Conservation (phyloP, 1,284 basidiomycete genomes). For the Golubevia sp. region DNA sequence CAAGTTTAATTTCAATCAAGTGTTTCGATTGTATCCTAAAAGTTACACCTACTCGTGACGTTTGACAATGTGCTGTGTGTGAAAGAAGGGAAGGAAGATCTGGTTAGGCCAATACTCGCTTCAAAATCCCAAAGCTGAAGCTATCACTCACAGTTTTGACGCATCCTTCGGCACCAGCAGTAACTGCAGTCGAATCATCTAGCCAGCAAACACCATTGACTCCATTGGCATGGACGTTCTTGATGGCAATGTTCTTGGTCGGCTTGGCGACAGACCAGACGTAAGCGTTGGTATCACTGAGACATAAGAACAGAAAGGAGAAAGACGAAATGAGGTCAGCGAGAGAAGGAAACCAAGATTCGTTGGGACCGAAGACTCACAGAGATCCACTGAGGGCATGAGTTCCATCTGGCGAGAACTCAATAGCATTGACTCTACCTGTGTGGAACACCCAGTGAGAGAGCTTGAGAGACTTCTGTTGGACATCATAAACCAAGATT, state of each 20-base stretch:
- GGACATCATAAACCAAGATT: constrained; percentile 76
- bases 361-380: not conserved
- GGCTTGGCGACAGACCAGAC: constrained; percentile 82
- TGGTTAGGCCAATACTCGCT: too few relatives aligned
- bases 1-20: too few relatives aligned
- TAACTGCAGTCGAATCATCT: constrained; percentile 69
- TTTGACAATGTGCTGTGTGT: too few relatives aligned
- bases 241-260: constrained; percentile 78
- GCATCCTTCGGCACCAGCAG: constrained; percentile 82
- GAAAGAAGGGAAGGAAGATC: too few relatives aligned
- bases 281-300: constrained; percentile 85
- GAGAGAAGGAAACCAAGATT: not conserved
- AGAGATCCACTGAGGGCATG: constrained; percentile 84
- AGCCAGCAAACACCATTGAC: constrained; percentile 81
- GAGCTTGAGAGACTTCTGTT: constrained; percentile 22
- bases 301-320: not conserved
- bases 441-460: constrained; percentile 82
- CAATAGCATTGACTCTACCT: constrained; percentile 77
- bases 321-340: too few relatives aligned
- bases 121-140: too few relatives aligned
- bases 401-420: constrained; percentile 75
- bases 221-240: constrained; percentile 81
- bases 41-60: too few relatives aligned
- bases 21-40: too few relatives aligned
- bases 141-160: constrained; percentile 65